Conservation (phyloP, 176 grass and related monocot species). For the Paspalum notatum region DNA sequence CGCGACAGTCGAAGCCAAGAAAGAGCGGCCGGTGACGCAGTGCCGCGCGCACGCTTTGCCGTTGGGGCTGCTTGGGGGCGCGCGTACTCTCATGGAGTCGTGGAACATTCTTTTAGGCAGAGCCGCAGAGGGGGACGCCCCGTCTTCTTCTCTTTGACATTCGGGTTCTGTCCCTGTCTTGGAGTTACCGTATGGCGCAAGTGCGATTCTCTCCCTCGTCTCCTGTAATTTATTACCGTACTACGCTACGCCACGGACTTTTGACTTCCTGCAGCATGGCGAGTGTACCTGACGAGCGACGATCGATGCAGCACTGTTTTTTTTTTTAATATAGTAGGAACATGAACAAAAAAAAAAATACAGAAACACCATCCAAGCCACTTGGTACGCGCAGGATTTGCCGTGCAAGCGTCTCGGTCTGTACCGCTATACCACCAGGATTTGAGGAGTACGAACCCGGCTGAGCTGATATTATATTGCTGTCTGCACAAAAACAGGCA, state of each 20-base stretch:
- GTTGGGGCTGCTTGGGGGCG: neutral
- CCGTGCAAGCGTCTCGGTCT: neutral
- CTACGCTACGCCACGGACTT: neutral
- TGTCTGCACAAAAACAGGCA: neutral
- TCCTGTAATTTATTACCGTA: too few species aligned
- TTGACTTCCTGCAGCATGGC: neutral
- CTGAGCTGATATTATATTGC: neutral
- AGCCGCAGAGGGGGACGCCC: too few species aligned
- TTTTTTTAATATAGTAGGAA: neutral
- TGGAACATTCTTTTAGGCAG: conserved; percentile 30
- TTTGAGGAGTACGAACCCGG: neutral
- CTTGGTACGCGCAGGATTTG: neutral
- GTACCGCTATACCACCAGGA: neutral
- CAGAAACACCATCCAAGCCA: neutral
- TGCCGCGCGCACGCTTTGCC: neutral
- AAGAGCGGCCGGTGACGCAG: neutral
- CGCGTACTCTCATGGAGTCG: neutral
- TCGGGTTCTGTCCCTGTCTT: neutral
- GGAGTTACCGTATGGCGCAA: conserved; percentile 25
- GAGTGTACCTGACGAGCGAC: neutral
- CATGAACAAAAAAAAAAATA: neutral
- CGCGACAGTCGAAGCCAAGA: neutral
- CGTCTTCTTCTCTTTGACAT: conserved; percentile 32
- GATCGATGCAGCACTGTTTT: too few species aligned
- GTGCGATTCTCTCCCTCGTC: neutral